These are phyloP conservation scores for Fragaria ananassa DNA, from an alignment of 306 rosid genomes.

Conservation along the genomic window DNA sequence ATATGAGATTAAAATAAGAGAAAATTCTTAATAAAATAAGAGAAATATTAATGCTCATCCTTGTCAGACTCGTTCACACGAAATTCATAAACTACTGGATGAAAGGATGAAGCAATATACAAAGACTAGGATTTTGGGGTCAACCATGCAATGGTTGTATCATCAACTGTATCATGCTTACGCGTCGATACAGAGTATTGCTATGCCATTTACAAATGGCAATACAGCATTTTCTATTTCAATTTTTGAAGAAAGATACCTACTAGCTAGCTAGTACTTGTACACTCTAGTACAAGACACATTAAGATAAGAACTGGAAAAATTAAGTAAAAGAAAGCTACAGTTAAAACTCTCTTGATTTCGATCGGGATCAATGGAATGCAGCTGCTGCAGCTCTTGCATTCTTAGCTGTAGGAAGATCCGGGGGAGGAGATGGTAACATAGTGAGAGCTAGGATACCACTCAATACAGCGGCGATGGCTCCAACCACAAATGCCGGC, in stretches of 20 bases:
- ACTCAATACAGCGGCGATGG: constrained; percentile 53
- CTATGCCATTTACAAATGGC: background rate
- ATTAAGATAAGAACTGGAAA: background rate
- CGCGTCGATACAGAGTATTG: background rate
- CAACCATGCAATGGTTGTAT: background rate
- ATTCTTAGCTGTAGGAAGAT: constrained; percentile 27
- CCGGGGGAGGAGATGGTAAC: constrained; percentile 68
- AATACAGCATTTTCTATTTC: background rate
- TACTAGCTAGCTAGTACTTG: background rate
- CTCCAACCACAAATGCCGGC: constrained; percentile 83
- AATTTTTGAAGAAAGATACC: background rate
- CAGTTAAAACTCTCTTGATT: constrained; percentile 4
- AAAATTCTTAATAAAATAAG: too few relatives aligned
- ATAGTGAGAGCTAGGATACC: constrained; percentile 53
- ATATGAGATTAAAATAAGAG: too few relatives aligned
- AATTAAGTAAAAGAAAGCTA: background rate
- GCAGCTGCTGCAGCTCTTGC: constrained; percentile 26
- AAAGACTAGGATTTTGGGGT: background rate
- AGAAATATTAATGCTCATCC: background rate
- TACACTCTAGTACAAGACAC: background rate
- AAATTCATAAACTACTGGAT: background rate
- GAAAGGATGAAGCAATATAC: background rate
- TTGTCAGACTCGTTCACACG: background rate
- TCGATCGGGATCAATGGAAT: constrained; percentile 27
- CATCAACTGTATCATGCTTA: constrained; percentile 2